Evolutionary conservation across 306 rosid species (phyloP).

Genomic region (Dryas alaskensis): DNA sequence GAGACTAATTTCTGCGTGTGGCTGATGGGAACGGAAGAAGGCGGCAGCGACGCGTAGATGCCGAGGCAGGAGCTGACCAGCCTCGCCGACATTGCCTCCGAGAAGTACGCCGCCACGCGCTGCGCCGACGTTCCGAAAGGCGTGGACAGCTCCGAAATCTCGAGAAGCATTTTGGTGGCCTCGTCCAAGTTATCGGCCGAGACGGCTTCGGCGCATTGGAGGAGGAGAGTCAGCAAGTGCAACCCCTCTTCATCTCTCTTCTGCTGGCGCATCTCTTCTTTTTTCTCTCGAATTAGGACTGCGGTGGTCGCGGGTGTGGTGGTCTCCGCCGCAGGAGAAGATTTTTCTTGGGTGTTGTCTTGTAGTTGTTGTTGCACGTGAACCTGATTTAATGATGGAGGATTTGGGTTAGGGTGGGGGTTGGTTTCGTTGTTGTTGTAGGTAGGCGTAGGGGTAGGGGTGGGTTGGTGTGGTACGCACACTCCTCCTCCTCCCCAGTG

Average conservation of each 20-base stretch:
- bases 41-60: constrained; percentile 68
- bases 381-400: constrained; percentile 11
- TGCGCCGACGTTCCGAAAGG: constrained; percentile 96
- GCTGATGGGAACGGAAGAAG: constrained; percentile 29
- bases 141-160: constrained; percentile 81
- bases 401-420: not conserved
- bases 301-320: constrained; percentile 12
- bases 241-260: constrained; percentile 85
- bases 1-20: constrained; percentile 85
- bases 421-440: not conserved
- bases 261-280: constrained; percentile 71
- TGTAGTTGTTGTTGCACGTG: constrained; percentile 17
- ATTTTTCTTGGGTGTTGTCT: constrained; percentile 3
- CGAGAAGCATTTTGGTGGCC: constrained; percentile 74
- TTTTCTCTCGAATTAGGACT: constrained; percentile 48
- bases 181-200: constrained; percentile 82
- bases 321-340: not conserved
- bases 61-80: constrained; percentile 88
- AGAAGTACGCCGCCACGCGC: constrained; percentile 94
- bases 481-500: constrained; percentile 49
- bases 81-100: constrained; percentile 95
- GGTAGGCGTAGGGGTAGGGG: not conserved
- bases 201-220: constrained; percentile 93
- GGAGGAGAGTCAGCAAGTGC: constrained; percentile 78
- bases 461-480: constrained; percentile 13